phyloP scores from a whole-genome alignment of 345 rosid genomes.

The Nephelium lappaceum region DNA sequence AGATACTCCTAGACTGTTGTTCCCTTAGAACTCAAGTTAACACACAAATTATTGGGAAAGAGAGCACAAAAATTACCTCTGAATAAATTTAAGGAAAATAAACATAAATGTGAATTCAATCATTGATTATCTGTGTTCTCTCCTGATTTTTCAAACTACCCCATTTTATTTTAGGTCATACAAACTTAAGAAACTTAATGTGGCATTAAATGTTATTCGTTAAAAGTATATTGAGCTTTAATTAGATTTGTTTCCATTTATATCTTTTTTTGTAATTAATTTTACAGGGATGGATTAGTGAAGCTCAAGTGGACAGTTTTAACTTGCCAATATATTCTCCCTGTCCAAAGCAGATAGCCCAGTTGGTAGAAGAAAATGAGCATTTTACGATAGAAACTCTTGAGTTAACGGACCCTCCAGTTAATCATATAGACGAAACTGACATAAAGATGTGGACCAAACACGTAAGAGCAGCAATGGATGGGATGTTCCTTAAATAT shows the following conservation, averaged over 20 bases:
- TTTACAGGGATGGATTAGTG: slow-evolving; percentile 44
- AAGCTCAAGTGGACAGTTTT: slow-evolving; percentile 54
- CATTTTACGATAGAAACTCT: slow-evolving; percentile 41
- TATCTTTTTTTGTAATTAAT: neutral
- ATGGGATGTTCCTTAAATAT: slow-evolving; percentile 46
- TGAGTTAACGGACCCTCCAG: slow-evolving; percentile 43
- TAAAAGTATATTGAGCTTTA: neutral
- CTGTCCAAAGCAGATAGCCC: slow-evolving; percentile 39
- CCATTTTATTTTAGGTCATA: too few species aligned
- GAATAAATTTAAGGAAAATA: too few species aligned
- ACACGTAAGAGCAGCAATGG: slow-evolving; percentile 58
- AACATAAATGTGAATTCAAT: too few species aligned
- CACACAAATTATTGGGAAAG: too few species aligned
- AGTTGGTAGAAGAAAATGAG: slow-evolving; percentile 39
- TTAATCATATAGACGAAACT: slow-evolving; percentile 31
- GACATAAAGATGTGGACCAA: slow-evolving; percentile 35
- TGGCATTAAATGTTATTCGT: neutral
- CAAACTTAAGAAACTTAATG: too few species aligned
- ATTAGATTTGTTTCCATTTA: neutral
- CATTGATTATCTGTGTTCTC: too few species aligned
- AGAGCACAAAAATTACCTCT: too few species aligned
- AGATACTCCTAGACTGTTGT: too few species aligned
- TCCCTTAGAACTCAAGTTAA: too few species aligned
- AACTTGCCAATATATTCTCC: slow-evolving; percentile 55
- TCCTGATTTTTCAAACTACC: too few species aligned